Percentiles rank a stretch among this genome's conserved stretches.
These are phyloP conservation scores for Aspergillus intermedius DNA, from an alignment of 2,329 filamentous ascomycete species.

Conservation along the genomic window DNA sequence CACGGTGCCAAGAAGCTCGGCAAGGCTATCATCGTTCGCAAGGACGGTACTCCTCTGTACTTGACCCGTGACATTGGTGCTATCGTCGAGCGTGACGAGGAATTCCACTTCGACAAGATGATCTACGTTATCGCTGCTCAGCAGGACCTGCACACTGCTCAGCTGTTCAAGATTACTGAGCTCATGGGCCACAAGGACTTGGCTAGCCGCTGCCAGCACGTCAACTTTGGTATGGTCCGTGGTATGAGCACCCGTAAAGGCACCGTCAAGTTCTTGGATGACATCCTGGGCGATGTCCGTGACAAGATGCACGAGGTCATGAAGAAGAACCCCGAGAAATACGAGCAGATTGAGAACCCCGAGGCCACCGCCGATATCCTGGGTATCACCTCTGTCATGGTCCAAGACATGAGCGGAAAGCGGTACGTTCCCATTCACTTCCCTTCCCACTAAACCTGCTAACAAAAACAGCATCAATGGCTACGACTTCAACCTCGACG, in stretches of 20 bases:
- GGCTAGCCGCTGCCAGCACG: constrained; percentile 53
- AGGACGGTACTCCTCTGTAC: constrained; percentile 62
- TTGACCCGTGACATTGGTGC: constrained; percentile 64
- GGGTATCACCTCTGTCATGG: constrained; percentile 93
- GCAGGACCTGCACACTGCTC: constrained; percentile 59
- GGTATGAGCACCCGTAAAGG: constrained; percentile 61
- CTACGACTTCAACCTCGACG: constrained; percentile 59
- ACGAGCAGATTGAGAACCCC: constrained; percentile 79
- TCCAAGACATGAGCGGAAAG: constrained; percentile 96
- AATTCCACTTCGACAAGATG: constrained; percentile 61
- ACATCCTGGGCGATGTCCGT: constrained; percentile 70
- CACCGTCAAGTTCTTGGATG: constrained; percentile 67
- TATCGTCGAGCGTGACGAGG: constrained; percentile 56
- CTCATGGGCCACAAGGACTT: constrained; percentile 57
- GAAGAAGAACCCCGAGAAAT: constrained; percentile 84
- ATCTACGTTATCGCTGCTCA: constrained; percentile 61
- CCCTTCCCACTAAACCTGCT: constrained; percentile 37
- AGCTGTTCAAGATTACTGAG: constrained; percentile 60
- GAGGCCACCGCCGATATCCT: constrained; percentile 75
- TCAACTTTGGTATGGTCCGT: constrained; percentile 62
- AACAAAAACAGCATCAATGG: constrained; percentile 50
- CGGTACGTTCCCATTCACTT: constrained; percentile 46
- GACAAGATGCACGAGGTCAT: constrained; percentile 99
- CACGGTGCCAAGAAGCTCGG: constrained; percentile 62
- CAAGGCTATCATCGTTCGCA: constrained; percentile 59